Percentiles rank a stretch among this genome's conserved stretches.
Evolutionary conservation across 345 rosid genomes (phyloP).

Genomic region (Salix udensis): DNA sequence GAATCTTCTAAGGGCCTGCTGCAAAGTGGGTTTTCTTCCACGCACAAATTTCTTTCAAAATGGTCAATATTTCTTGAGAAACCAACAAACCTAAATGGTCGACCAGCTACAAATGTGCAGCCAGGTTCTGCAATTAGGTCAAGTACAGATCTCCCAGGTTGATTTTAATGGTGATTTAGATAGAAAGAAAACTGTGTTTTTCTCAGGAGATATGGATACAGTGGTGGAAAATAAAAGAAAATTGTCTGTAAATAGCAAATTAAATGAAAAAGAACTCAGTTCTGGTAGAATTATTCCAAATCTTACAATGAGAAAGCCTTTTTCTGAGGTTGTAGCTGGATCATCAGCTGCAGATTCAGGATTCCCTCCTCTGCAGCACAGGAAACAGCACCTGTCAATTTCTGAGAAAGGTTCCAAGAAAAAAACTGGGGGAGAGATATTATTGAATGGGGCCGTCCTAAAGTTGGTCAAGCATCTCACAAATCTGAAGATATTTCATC

Average conservation of each 20-base stretch:
- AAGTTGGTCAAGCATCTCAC: conserved; percentile 40
- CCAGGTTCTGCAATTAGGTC: conserved; percentile 31
- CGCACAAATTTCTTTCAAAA: conserved; percentile 58
- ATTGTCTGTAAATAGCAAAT: conserved; percentile 28
- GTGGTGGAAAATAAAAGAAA: conserved; percentile 38
- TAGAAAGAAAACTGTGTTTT: conserved; percentile 31
- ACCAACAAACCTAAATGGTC: conserved; percentile 30
- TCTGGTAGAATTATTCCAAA: conserved; percentile 69
- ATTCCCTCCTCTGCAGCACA: conserved; percentile 71
- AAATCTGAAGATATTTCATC: conserved; percentile 32
- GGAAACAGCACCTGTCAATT: conserved; percentile 42
- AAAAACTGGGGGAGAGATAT: conserved; percentile 33
- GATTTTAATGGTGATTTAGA: conserved; percentile 28
- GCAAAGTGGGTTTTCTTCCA: conserved; percentile 69
- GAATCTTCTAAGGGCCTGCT: conserved; percentile 70
- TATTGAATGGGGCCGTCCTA: conserved; percentile 26
- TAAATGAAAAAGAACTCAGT: conserved; percentile 45
- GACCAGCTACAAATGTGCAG: conserved; percentile 18
- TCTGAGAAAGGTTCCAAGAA: conserved; percentile 44
- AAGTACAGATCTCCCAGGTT: conserved; percentile 17
- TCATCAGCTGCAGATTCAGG: conserved; percentile 50
- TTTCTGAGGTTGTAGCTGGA: conserved; percentile 88
- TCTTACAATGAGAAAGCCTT: conserved; percentile 67
- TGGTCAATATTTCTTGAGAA: conserved; percentile 56
- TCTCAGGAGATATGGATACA: conserved; percentile 19